Evolutionary conservation across 2,329 filamentous ascomycete species (phyloP).

Genomic region (Pseudocercospora cruenta): DNA sequence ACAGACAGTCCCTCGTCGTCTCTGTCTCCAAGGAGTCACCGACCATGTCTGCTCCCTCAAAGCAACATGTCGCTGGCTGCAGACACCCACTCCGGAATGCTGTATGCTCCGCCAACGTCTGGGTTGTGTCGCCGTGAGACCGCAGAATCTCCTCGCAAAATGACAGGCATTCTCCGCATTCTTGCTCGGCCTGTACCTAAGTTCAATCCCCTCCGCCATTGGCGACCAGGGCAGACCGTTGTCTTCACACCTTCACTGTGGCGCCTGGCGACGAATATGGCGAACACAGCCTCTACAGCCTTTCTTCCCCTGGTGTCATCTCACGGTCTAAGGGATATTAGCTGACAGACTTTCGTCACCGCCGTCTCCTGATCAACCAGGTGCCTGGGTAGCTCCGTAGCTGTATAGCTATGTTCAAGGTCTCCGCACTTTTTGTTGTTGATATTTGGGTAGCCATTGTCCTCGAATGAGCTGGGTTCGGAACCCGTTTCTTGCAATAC

Average conservation of each 20-base stretch:
- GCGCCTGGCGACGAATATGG: not conserved
- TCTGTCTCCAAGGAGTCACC: not conserved
- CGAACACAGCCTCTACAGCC: slow-evolving; percentile 5
- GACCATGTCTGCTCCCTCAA: not conserved
- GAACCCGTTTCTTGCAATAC: not conserved
- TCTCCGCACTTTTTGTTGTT: slow-evolving; percentile 7
- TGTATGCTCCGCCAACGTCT: not conserved
- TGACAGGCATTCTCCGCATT: slow-evolving; percentile 24
- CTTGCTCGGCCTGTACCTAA: slow-evolving; percentile 2
- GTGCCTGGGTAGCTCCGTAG: slow-evolving; percentile 11
- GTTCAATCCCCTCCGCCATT: slow-evolving; percentile 13
- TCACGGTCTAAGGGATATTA: not conserved
- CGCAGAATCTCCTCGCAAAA: not conserved
- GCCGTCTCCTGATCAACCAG: slow-evolving; percentile 15
- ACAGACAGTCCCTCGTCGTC: not conserved
- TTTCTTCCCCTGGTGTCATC: not conserved
- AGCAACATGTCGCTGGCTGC: not conserved
- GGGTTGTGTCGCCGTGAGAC: not conserved
- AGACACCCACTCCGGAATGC: not conserved
- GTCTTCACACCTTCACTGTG: not conserved
- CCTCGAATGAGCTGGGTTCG: not conserved
- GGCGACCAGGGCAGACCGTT: slow-evolving; percentile 1
- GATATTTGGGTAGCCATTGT: slow-evolving; percentile 1
- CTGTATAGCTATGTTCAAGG: not conserved
- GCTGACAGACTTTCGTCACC: slow-evolving; percentile 9